phyloP scores from a whole-genome alignment of 805 yeast genomes.

The Yamadazyma tumulicola region DNA sequence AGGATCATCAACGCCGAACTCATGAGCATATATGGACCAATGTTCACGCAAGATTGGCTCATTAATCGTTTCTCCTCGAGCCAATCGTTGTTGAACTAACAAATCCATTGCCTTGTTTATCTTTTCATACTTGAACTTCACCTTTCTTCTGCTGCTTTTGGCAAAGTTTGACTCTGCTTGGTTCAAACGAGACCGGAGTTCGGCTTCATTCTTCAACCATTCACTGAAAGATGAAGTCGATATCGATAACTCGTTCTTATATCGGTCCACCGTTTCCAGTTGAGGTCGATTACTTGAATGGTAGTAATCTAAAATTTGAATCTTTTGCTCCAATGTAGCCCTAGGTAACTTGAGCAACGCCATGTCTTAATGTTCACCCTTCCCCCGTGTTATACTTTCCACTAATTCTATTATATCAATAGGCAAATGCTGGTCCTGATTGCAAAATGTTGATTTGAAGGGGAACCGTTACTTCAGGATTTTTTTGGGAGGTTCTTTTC shows the following conservation, averaged over 20 bases:
- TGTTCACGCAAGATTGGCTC: slow-evolving; percentile 55
- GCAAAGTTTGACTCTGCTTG: slow-evolving; percentile 31
- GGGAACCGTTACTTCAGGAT: background rate
- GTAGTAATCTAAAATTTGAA: slow-evolving; percentile 50
- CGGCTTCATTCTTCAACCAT: slow-evolving; percentile 55
- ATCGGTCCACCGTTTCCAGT: slow-evolving; percentile 54
- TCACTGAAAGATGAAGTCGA: slow-evolving; percentile 60
- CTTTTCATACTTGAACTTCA: slow-evolving; percentile 52
- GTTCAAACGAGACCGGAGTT: slow-evolving; percentile 43
- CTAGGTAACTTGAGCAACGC: slow-evolving; percentile 31
- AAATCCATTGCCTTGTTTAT: slow-evolving; percentile 59
- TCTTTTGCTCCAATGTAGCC: slow-evolving; percentile 58
- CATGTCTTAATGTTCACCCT: too few relatives aligned
- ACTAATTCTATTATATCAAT: too few relatives aligned
- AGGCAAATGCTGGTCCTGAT: too few relatives aligned
- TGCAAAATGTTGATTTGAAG: slow-evolving; percentile 1
- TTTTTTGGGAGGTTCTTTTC: slow-evolving; percentile 2
- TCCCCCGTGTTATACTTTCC: too few relatives aligned
- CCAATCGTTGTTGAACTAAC: slow-evolving; percentile 44
- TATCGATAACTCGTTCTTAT: slow-evolving; percentile 47
- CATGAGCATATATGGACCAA: slow-evolving; percentile 54
- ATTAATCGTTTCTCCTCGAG: slow-evolving; percentile 44
- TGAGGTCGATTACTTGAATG: slow-evolving; percentile 50
- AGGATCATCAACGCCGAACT: slow-evolving; percentile 58
- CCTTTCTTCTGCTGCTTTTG: slow-evolving; percentile 40